A percentile compares a stretch with the other conserved stretches of the same genome.
phyloP scores from a whole-genome alignment of 139 green algal genomes.

The Haematococcus lacustris region DNA sequence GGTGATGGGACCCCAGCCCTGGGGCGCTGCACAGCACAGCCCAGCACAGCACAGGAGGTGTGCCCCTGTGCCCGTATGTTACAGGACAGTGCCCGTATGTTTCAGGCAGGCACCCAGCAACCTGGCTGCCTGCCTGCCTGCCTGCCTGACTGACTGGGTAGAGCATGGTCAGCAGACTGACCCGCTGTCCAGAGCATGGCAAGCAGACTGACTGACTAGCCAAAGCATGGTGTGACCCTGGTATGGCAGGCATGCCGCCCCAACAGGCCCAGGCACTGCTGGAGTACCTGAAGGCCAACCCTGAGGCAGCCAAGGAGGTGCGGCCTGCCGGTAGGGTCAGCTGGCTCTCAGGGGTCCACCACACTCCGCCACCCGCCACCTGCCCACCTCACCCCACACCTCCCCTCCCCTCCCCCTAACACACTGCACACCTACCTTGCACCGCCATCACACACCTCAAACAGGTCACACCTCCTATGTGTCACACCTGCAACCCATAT shows the following conservation, averaged over 20 bases:
- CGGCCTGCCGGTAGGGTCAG: background rate
- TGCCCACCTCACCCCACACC: too few relatives aligned
- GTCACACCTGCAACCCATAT: too few relatives aligned
- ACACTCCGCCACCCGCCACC: too few relatives aligned
- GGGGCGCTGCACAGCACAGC: background rate
- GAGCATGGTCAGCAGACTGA: background rate
- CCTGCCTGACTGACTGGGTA: background rate
- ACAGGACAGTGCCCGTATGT: background rate
- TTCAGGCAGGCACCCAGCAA: background rate
- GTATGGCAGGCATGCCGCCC: constrained; percentile 28
- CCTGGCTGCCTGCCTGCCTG: background rate
- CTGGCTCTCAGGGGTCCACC: too few relatives aligned
- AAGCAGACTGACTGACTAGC: background rate
- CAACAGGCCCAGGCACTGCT: constrained; percentile 39
- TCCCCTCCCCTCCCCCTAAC: too few relatives aligned
- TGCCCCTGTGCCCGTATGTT: background rate
- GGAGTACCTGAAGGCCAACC: constrained; percentile 56
- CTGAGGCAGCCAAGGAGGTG: constrained; percentile 46
- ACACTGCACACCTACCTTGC: too few relatives aligned
- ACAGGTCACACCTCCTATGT: too few relatives aligned
- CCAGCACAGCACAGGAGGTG: background rate
- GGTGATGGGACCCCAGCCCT: background rate
- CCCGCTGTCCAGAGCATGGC: background rate
- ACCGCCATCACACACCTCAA: too few relatives aligned
- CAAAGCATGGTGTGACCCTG: background rate